Percentiles rank a stretch among this genome's conserved stretches.
Conservation (phyloP, 164 flowering plant species). For the Dillenia turbinata region DNA sequence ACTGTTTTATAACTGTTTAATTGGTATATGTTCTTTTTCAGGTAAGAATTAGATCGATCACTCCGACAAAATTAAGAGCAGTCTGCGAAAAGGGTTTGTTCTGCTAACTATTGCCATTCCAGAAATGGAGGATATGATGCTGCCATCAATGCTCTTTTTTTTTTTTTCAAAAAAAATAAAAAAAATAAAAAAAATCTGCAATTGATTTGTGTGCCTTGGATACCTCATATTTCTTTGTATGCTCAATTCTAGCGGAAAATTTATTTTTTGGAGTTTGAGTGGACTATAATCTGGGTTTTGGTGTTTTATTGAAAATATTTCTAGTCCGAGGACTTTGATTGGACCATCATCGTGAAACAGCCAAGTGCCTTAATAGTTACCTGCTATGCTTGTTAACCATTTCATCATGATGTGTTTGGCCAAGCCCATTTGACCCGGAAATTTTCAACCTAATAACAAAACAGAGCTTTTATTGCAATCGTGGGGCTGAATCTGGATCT, state of each 20-base stretch:
- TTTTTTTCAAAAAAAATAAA: background rate
- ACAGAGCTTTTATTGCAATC: no score
- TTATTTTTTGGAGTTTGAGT: background rate
- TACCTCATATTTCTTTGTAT: background rate
- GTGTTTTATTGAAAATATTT: no score
- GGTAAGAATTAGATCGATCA: constrained; percentile 54
- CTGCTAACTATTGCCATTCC: constrained; percentile 86
- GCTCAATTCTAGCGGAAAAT: background rate
- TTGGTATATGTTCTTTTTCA: constrained; percentile 22
- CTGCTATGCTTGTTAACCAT: no score
- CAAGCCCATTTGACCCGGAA: no score
- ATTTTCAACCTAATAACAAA: no score
- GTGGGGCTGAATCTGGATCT: no score
- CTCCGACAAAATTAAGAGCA: constrained; percentile 54
- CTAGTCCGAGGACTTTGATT: no score
- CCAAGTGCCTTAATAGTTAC: no score
- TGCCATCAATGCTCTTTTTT: background rate
- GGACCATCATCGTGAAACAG: no score
- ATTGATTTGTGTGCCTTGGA: background rate
- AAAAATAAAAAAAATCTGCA: no score
- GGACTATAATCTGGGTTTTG: constrained; percentile 1
- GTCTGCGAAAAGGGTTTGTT: constrained; percentile 85
- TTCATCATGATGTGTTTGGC: no score
- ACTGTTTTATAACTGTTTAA: background rate
- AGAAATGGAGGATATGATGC: constrained; percentile 78